These are phyloP conservation scores for Fraxinus greggii DNA, from an alignment of 305 asterid species.

Conservation along the genomic window DNA sequence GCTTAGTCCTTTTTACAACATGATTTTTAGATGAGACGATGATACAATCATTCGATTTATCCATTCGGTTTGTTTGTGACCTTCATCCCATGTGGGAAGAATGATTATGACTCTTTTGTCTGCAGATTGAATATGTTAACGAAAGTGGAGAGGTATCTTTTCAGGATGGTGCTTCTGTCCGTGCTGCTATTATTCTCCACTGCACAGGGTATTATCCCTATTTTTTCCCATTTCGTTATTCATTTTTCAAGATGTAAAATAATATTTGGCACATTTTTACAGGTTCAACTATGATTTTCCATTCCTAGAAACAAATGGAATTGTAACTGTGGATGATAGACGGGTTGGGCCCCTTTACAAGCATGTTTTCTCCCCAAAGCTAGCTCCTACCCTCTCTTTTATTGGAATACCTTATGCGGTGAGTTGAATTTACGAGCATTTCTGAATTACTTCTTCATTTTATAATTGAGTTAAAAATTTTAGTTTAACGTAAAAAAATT, in stretches of 20 bases:
- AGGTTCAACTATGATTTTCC: conserved; percentile 47
- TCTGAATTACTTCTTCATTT: background rate
- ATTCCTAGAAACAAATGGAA: conserved; percentile 49
- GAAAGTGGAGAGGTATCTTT: conserved; percentile 49
- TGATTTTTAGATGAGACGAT: background rate
- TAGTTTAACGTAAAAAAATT: background rate
- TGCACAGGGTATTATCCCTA: conserved; percentile 51
- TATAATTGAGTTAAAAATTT: background rate
- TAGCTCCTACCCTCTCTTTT: conserved; percentile 52
- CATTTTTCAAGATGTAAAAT: background rate
- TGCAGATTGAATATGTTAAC: conserved; percentile 42
- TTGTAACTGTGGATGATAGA: conserved; percentile 44
- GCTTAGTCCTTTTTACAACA: background rate
- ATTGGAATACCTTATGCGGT: conserved; percentile 41
- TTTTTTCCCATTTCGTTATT: background rate
- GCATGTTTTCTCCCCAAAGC: conserved; percentile 54
- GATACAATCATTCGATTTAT: background rate
- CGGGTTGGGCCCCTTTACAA: conserved; percentile 59
- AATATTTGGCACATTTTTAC: background rate
- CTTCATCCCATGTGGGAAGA: background rate
- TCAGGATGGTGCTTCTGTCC: conserved; percentile 43
- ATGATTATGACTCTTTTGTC: background rate
- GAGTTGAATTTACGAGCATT: conserved; percentile 2
- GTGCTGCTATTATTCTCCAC: conserved; percentile 52
- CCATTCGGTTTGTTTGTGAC: background rate